Percentiles rank a stretch among this genome's conserved stretches.
These are phyloP conservation scores for Nigrospora oryzae DNA, from an alignment of 2,329 filamentous ascomycete species.

Conservation along the genomic window DNA sequence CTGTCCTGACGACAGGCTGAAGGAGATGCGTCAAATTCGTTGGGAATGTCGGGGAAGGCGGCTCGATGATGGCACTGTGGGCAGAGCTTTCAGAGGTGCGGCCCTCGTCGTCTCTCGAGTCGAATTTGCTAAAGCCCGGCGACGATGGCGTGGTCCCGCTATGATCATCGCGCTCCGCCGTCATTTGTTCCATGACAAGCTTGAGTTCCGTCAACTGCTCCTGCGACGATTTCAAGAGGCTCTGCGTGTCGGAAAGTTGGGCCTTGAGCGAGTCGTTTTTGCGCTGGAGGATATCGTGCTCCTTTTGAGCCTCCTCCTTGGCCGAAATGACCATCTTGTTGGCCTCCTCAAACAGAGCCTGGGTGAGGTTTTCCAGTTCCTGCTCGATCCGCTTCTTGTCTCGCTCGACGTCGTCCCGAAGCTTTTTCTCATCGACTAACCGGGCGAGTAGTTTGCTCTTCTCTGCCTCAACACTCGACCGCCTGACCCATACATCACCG, in stretches of 20 bases:
- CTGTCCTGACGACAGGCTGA: constrained; percentile 73
- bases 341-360: constrained; percentile 93
- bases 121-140: constrained; percentile 64
- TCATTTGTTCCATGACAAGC: constrained; percentile 82
- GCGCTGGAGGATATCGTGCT: constrained; percentile 72
- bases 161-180: constrained; percentile 62
- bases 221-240: constrained; percentile 78
- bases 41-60: constrained; percentile 45
- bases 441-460: constrained; percentile 50
- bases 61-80: constrained; percentile 31
- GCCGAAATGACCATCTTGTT: constrained; percentile 96
- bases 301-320: constrained; percentile 78
- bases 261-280: constrained; percentile 82
- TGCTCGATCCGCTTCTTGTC: constrained; percentile 86
- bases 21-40: constrained; percentile 76
- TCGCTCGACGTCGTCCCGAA: constrained; percentile 58
- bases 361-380: constrained; percentile 83
- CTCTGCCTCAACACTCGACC: constrained; percentile 65
- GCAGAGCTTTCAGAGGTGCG: constrained; percentile 25
- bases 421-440: constrained; percentile 56
- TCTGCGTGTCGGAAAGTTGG: constrained; percentile 81
- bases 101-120: constrained; percentile 41
- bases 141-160: constrained; percentile 75
- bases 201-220: constrained; percentile 91
- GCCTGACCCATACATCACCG: constrained; percentile 68